phyloP scores from a whole-genome alignment of 768 basidiomycete species.

The Lentinus brumalis region DNA sequence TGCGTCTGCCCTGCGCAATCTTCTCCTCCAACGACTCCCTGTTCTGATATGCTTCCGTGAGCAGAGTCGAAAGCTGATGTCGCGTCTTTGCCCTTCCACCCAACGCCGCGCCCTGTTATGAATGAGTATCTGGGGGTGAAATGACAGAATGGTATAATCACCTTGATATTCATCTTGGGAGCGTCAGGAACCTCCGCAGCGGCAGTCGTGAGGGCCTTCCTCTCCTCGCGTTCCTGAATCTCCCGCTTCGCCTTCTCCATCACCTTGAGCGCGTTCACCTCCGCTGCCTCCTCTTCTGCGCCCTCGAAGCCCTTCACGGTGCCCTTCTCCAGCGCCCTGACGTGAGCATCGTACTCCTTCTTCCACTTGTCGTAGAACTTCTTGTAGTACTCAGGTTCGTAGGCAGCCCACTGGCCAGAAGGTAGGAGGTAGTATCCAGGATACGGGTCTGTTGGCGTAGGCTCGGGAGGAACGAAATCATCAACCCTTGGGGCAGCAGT shows the following conservation, averaged over 20 bases:
- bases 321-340: conserved; percentile 74
- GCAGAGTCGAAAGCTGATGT: conserved; percentile 78
- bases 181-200: conserved; percentile 52
- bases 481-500: conserved; percentile 68
- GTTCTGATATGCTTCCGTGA: conserved; percentile 83
- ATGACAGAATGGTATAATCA: conserved; percentile 35
- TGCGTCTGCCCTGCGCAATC: conserved; percentile 81
- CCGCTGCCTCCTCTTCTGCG: conserved; percentile 55
- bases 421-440: conserved; percentile 88
- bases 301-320: conserved; percentile 70
- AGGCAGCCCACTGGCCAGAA: conserved; percentile 75
- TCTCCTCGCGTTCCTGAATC: conserved; percentile 73
- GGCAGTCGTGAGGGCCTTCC: conserved; percentile 72
- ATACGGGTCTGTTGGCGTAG: conserved; percentile 73
- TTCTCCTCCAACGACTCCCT: conserved; percentile 80
- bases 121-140: not conserved
- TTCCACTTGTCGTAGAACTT: conserved; percentile 75
- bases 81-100: conserved; percentile 70
- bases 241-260: conserved; percentile 79
- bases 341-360: conserved; percentile 66
- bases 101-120: conserved; percentile 72
- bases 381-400: conserved; percentile 71
- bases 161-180: conserved; percentile 85
- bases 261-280: conserved; percentile 67
- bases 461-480: conserved; percentile 71